phyloP scores from a whole-genome alignment of 306 rosid genomes.

The Pyrus communis region DNA sequence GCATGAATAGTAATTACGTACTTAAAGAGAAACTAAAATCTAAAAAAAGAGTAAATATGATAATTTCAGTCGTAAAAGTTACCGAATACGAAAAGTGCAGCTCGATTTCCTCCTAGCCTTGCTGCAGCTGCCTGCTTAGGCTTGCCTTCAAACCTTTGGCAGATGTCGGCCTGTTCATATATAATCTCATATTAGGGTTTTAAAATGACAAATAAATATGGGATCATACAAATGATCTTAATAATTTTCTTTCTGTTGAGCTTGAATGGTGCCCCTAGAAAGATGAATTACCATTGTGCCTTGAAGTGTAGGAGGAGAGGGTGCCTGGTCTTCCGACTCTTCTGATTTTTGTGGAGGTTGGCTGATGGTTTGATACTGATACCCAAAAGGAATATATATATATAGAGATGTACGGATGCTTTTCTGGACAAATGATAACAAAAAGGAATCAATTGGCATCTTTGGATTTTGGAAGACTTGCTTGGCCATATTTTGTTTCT shows the following conservation, averaged over 20 bases:
- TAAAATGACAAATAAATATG: too few species aligned
- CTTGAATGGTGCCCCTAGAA: too few species aligned
- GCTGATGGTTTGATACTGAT: too few species aligned
- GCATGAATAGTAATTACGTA: background rate
- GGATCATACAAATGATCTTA: too few species aligned
- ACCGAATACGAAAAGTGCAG: constrained; percentile 62
- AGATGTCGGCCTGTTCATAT: constrained; percentile 32
- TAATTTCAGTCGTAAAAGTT: background rate
- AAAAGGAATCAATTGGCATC: constrained; percentile 28
- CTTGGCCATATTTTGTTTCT: constrained; percentile 9
- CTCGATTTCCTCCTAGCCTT: constrained; percentile 55
- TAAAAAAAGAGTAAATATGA: too few species aligned
- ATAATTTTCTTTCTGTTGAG: too few species aligned
- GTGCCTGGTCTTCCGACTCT: too few species aligned
- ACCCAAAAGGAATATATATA: background rate
- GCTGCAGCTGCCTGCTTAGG: constrained; percentile 13
- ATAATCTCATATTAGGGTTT: background rate
- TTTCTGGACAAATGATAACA: background rate
- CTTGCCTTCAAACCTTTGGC: constrained; percentile 24
- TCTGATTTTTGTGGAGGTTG: too few species aligned
- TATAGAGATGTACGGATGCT: background rate
- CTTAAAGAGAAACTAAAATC: too few species aligned
- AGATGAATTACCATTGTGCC: too few species aligned
- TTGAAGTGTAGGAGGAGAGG: too few species aligned
- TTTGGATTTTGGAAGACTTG: constrained; percentile 3